These are phyloP conservation scores for Saururus chinensis DNA, from an alignment of 164 flowering plant species.

Conservation along the genomic window DNA sequence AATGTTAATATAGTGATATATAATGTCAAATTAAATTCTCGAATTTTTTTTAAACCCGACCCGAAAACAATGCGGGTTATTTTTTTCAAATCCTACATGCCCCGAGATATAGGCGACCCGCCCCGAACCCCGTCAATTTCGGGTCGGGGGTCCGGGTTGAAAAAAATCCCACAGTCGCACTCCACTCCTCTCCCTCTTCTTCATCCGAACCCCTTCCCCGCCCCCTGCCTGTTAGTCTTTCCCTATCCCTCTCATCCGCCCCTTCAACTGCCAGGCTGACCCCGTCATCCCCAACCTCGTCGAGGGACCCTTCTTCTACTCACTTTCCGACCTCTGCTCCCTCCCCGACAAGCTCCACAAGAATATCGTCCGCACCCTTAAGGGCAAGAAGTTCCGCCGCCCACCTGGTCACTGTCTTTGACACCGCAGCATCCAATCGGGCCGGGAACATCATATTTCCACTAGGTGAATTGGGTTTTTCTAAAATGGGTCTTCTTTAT, in stretches of 20 bases:
- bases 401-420: constrained; percentile 71
- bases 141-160: too few relatives aligned
- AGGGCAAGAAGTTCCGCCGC: constrained; percentile 69
- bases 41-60: too few relatives aligned
- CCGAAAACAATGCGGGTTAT: too few relatives aligned
- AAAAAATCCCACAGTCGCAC: too few relatives aligned
- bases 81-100: too few relatives aligned
- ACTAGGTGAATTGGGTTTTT: constrained; percentile 42
- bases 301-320: constrained; percentile 86
- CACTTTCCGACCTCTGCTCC: constrained; percentile 82
- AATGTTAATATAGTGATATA: too few relatives aligned
- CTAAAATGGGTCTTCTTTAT: neutral
- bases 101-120: too few relatives aligned
- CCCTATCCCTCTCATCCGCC: constrained; percentile 25
- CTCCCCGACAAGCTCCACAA: constrained; percentile 91
- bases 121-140: too few relatives aligned
- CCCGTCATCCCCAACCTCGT: constrained; percentile 87
- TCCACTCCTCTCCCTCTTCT: constrained; percentile 10
- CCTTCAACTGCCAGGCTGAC: constrained; percentile 78
- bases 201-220: constrained; percentile 11
- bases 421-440: constrained; percentile 81
- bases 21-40: too few relatives aligned
- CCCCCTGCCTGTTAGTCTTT: constrained; percentile 5
- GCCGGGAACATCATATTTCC: constrained; percentile 79
- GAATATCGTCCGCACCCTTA: constrained; percentile 64